A percentile compares a stretch with the other conserved stretches of the same genome.
phyloP scores from a whole-genome alignment of 1,284 basidiomycete species.

The Neolentinus lepideus region DNA sequence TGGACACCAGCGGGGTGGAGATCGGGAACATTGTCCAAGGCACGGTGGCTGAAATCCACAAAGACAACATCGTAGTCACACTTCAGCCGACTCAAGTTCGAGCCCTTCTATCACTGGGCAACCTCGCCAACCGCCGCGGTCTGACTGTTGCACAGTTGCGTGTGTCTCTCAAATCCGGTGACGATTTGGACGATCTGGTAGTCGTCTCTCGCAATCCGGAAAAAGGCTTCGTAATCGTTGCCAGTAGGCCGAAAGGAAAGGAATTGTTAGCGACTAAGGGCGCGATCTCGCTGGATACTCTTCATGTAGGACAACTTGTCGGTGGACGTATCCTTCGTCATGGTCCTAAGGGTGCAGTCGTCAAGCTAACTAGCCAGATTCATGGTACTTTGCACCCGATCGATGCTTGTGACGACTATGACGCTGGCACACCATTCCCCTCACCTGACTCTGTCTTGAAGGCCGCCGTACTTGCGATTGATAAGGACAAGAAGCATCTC shows the following conservation, averaged over 20 bases:
- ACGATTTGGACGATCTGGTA: conserved; percentile 71
- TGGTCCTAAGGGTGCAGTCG: conserved; percentile 58
- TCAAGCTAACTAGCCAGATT: conserved; percentile 68
- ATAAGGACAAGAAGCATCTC: conserved; percentile 60
- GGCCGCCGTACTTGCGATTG: conserved; percentile 64
- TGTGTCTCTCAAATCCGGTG: conserved; percentile 60
- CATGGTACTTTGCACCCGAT: conserved; percentile 76
- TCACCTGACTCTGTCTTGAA: conserved; percentile 60
- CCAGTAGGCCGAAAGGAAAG: conserved; percentile 57
- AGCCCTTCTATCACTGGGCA: conserved; percentile 81
- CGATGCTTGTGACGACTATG: conserved; percentile 79
- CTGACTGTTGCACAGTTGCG: conserved; percentile 68
- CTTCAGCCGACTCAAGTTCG: conserved; percentile 68
- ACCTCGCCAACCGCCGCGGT: conserved; percentile 79
- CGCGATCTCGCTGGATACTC: conserved; percentile 55
- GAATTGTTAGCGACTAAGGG: conserved; percentile 38
- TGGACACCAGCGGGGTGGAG: conserved; percentile 67
- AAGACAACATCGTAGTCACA: conserved; percentile 73
- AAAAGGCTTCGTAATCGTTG: conserved; percentile 84
- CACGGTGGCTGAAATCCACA: conserved; percentile 71
- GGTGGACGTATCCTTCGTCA: conserved; percentile 74
- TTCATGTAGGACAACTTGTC: conserved; percentile 67
- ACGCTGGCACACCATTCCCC: conserved; percentile 51
- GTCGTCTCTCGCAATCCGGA: conserved; percentile 89
- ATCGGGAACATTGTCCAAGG: conserved; percentile 75